Base-by-base conservation (phyloP, 2,329 filamentous ascomycete genomes). In the Calonectria multiphialidica region DNA sequence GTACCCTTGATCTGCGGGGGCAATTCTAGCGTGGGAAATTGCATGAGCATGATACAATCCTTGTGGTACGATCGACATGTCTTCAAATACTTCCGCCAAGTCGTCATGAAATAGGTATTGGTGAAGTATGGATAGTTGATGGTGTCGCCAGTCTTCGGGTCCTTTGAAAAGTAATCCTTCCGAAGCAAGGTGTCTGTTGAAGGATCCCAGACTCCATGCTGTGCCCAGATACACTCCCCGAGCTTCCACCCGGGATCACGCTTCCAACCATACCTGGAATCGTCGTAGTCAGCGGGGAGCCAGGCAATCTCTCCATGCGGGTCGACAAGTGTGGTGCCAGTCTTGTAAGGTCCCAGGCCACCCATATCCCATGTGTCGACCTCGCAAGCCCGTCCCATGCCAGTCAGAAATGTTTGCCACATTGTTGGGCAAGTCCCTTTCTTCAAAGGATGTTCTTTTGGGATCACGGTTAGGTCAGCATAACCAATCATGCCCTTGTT, bases 191-290 rank as follows among this genome's bases (percentile, higher is more conserved):
- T 91, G 81, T 98, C 95, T 2, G 90, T 93, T 5, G 87, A 86
- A 7, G 94, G 92, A 80, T 99, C 95, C 97, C 97, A 99, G 7
- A 99, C 91, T 1, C 96, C 96, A 82, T 99, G 96, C 80, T 98
- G 96, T 4, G 97, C 96, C 97, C 97, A 99, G 47, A 99, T 83
- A 80, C 97, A 98, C 83, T 97, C 92, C n/a, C 97, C 97, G 21
- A 99, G 86, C 82, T 93, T 96, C 97, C 97, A 99, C 9, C 88
- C 93, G 0, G 94, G 89, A 80, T 98, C 95, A 75, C 97, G 91
- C 81, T 94, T 95, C 92, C 95, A 99, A 42, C 95, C 95, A 82
- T 99, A 99, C 75, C 92, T 90, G 15, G 91, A 92, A 76, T 99
- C 97, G 79, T 98, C 93, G 81, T 96, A 95, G 71, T 91, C 92